Conservation (phyloP, 1,284 basidiomycete species). For the Ustilago crameri region DNA sequence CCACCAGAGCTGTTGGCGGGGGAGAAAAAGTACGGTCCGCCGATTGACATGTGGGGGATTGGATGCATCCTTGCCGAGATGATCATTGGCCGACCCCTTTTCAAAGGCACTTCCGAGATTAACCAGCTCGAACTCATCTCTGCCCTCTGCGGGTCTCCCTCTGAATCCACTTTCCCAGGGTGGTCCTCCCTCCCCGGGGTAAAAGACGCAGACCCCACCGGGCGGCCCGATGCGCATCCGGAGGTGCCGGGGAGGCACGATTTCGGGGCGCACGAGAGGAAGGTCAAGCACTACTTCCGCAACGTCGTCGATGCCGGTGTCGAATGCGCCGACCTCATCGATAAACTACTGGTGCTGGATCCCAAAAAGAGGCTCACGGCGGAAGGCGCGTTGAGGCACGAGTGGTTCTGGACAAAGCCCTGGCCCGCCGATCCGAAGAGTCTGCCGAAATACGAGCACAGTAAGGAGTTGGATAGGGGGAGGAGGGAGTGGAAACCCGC, state of each 20-base stretch:
- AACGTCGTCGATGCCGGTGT: slow-evolving; percentile 45
- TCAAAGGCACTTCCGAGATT: slow-evolving; percentile 86
- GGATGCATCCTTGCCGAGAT: slow-evolving; percentile 97
- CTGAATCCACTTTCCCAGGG: slow-evolving; percentile 79
- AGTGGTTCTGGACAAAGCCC: slow-evolving; percentile 65
- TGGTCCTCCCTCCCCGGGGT: slow-evolving; percentile 73
- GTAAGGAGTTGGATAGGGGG: slow-evolving; percentile 63
- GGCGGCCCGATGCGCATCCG: slow-evolving; percentile 55
- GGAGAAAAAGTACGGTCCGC: slow-evolving; percentile 85
- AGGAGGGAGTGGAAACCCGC: slow-evolving; percentile 48
- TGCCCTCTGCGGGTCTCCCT: slow-evolving; percentile 86
- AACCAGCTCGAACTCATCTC: slow-evolving; percentile 92
- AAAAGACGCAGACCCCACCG: slow-evolving; percentile 61
- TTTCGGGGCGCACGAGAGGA: slow-evolving; percentile 53
- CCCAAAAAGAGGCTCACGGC: slow-evolving; percentile 63
- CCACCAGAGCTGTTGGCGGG: slow-evolving; percentile 94
- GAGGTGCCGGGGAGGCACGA: slow-evolving; percentile 53
- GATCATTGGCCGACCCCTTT: slow-evolving; percentile 86
- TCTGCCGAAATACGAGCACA: slow-evolving; percentile 64
- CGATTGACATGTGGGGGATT: slow-evolving; percentile 98
- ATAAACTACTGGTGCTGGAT: slow-evolving; percentile 62
- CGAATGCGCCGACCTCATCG: slow-evolving; percentile 63
- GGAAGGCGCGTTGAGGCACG: slow-evolving; percentile 60
- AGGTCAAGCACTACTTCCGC: slow-evolving; percentile 51
- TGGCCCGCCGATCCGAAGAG: slow-evolving; percentile 61